A percentile compares a stretch with the other conserved stretches of the same genome.
phyloP scores from a whole-genome alignment of 2,329 filamentous ascomycete species.

The Pezicula neosporulosa region DNA sequence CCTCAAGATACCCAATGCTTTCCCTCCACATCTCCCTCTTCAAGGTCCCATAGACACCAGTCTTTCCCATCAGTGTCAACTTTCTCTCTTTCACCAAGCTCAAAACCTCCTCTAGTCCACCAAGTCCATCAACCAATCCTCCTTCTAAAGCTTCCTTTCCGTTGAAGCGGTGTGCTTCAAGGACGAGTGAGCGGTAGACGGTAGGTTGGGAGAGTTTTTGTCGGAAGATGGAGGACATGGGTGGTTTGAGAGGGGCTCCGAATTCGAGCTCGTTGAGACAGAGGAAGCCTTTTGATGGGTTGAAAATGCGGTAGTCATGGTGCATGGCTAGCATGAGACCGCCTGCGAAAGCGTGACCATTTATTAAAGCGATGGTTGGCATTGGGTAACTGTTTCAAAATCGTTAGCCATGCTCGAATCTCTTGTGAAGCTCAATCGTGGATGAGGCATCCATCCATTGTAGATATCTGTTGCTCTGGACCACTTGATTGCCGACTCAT shows the following conservation, averaged over 20 bases:
- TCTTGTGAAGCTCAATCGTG: background rate
- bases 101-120: conserved; percentile 61
- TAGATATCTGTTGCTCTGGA: no score
- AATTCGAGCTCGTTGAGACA: conserved; percentile 83
- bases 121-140: conserved; percentile 67
- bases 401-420: conserved; percentile 9
- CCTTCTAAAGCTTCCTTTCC: conserved; percentile 59
- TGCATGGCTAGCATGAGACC: conserved; percentile 80
- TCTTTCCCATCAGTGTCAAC: conserved; percentile 58
- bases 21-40: conserved; percentile 76
- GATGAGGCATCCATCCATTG: background rate
- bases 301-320: conserved; percentile 80
- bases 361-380: conserved; percentile 76
- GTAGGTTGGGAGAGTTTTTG: conserved; percentile 54
- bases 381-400: conserved; percentile 58
- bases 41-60: conserved; percentile 65
- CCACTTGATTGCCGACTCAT: no score
- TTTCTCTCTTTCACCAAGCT: conserved; percentile 55
- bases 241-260: conserved; percentile 68
- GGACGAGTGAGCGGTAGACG: conserved; percentile 60
- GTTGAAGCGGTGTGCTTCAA: conserved; percentile 70
- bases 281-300: conserved; percentile 64
- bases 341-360: conserved; percentile 78
- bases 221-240: conserved; percentile 74
- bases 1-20: conserved; percentile 54